Evolutionary conservation across 139 green algal genomes (phyloP).

Genomic region (Chlamydomonas schloesseri): DNA sequence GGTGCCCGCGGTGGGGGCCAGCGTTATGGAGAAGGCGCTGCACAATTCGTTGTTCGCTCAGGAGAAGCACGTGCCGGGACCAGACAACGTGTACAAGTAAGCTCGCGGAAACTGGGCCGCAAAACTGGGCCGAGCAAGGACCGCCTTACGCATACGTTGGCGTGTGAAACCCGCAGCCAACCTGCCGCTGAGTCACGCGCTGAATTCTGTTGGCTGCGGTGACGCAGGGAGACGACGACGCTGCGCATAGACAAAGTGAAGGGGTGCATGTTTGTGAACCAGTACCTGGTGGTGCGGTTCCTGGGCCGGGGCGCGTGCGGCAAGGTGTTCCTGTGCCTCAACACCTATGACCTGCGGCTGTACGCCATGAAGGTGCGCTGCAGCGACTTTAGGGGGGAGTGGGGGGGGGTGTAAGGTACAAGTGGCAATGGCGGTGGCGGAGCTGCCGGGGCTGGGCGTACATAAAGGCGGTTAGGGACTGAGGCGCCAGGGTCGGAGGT

Average conservation of each 20-base stretch:
- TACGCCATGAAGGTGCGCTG: slow-evolving; percentile 89
- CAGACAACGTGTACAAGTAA: slow-evolving; percentile 38
- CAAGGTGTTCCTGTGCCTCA: slow-evolving; percentile 88
- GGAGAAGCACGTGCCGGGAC: slow-evolving; percentile 32
- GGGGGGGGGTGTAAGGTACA: too few relatives aligned
- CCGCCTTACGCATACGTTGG: too few relatives aligned
- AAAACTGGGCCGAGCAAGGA: too few relatives aligned
- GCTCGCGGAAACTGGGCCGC: background rate
- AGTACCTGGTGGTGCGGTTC: slow-evolving; percentile 90
- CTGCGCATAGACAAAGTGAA: slow-evolving; percentile 78
- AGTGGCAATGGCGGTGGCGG: too few relatives aligned
- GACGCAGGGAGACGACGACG: slow-evolving; percentile 69
- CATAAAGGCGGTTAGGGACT: too few relatives aligned
- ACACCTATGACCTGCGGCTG: slow-evolving; percentile 76
- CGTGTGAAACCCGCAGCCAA: too few relatives aligned
- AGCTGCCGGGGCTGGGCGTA: too few relatives aligned
- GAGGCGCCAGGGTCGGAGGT: too few relatives aligned
- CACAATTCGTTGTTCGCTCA: slow-evolving; percentile 53
- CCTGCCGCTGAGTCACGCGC: too few relatives aligned
- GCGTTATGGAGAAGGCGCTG: slow-evolving; percentile 60
- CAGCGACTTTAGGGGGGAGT: too few relatives aligned
- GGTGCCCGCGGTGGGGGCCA: slow-evolving; percentile 43
- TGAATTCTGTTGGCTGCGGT: background rate
- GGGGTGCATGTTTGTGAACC: slow-evolving; percentile 87
- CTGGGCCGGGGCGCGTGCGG: slow-evolving; percentile 81